Conservation (phyloP, 2,329 filamentous ascomycete species). For the Stagonosporopsis vannaccii region DNA sequence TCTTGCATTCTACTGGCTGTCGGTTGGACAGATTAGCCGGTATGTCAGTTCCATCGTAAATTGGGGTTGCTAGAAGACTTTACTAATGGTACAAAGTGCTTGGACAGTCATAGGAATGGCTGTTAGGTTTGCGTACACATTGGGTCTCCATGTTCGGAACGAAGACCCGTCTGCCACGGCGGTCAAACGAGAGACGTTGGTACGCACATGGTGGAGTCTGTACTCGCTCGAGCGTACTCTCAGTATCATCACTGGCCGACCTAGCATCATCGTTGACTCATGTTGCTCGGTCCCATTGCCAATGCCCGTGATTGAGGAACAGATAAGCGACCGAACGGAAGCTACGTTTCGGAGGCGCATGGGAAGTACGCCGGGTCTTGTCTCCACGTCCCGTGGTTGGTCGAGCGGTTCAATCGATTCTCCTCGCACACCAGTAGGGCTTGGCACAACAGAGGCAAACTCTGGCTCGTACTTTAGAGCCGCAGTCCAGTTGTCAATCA, state of each 20-base stretch:
- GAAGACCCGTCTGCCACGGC: slow-evolving; percentile 39
- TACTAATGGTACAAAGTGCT: slow-evolving; percentile 34
- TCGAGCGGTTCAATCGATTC: slow-evolving; percentile 5
- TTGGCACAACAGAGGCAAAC: slow-evolving; percentile 19
- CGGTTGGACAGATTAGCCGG: slow-evolving; percentile 52
- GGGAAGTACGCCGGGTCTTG: slow-evolving; percentile 6
- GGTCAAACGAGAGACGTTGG: slow-evolving; percentile 45
- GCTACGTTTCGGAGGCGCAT: slow-evolving; percentile 16
- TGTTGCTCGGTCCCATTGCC: slow-evolving; percentile 48
- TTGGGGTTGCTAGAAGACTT: not conserved
- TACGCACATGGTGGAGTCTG: slow-evolving; percentile 53
- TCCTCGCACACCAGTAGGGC: slow-evolving; percentile 4
- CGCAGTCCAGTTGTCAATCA: slow-evolving; percentile 37
- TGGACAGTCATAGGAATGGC: slow-evolving; percentile 50
- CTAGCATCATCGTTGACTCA: slow-evolving; percentile 47
- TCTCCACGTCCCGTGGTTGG: not conserved
- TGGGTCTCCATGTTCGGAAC: slow-evolving; percentile 52
- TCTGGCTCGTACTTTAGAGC: slow-evolving; percentile 38
- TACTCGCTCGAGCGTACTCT: slow-evolving; percentile 51
- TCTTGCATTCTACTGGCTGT: slow-evolving; percentile 51
- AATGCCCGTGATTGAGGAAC: slow-evolving; percentile 31
- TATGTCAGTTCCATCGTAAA: slow-evolving; percentile 24
- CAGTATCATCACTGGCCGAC: slow-evolving; percentile 50
- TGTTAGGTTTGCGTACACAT: slow-evolving; percentile 46
- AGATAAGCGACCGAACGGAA: slow-evolving; percentile 20